Percentiles rank a stretch among this genome's conserved stretches.
Evolutionary conservation across 208 protist genomes (phyloP).

Genomic region (Wallacemonas sp.): DNA sequence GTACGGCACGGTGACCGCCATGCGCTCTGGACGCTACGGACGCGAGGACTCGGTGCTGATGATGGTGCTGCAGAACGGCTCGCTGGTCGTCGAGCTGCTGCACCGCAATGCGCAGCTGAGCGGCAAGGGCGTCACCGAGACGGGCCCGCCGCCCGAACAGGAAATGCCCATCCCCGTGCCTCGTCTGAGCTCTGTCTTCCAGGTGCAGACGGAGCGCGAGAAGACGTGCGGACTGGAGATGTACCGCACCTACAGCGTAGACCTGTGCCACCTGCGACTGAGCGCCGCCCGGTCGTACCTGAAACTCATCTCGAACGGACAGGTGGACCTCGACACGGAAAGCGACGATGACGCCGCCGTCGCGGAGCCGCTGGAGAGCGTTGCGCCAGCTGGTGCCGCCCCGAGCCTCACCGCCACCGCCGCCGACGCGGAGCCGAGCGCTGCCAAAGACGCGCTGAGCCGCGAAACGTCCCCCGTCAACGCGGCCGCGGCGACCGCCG

Average conservation of each 20-base stretch:
- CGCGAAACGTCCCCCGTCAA: not conserved
- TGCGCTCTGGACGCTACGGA: slow-evolving; percentile 92
- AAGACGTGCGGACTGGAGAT: slow-evolving; percentile 82
- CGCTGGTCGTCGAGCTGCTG: slow-evolving; percentile 92
- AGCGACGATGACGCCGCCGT: not conserved
- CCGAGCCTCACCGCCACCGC: not conserved
- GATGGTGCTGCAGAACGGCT: slow-evolving; percentile 85
- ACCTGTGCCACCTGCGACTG: slow-evolving; percentile 89
- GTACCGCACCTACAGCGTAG: slow-evolving; percentile 92
- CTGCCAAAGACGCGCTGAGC: not conserved
- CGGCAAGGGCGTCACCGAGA: slow-evolving; percentile 27
- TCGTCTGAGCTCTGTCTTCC: slow-evolving; percentile 92
- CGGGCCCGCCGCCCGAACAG: slow-evolving; percentile 87
- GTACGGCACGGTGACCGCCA: slow-evolving; percentile 78
- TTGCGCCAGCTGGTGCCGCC: not conserved
- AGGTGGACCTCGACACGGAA: slow-evolving; percentile 5
- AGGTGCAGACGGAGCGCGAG: slow-evolving; percentile 93
- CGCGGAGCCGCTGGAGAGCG: not conserved
- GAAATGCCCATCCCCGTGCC: slow-evolving; percentile 93
- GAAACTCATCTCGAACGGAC: slow-evolving; percentile 54
- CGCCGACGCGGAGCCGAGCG: not conserved
- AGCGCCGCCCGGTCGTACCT: slow-evolving; percentile 89
- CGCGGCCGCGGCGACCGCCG: not conserved
- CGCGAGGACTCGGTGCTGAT: slow-evolving; percentile 91
- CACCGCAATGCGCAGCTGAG: slow-evolving; percentile 81